Evolutionary conservation across 2,329 filamentous ascomycete genomes (phyloP), one percentile per base, ranked within the genome.

Genomic region (Nemania bipapillata): DNA sequence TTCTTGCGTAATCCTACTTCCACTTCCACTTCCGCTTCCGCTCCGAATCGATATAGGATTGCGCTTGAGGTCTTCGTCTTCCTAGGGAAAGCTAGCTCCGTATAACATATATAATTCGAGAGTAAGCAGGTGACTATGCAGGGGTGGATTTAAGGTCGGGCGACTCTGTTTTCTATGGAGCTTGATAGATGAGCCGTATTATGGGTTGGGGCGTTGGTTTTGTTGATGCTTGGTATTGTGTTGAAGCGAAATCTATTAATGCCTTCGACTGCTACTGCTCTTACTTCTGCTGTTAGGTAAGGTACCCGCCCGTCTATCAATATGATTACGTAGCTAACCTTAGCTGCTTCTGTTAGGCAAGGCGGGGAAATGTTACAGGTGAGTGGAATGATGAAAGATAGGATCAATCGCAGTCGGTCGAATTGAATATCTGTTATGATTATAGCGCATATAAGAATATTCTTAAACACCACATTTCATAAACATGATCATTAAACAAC

Each of bases 251-350:
- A 37, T 30, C 3, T 7, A 32, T 15, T 40, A 32, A 4, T 32
- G 30, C 30, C 30, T 32, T 9, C 9, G 30, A 32, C 15, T 40
- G 37, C 37, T 40, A 40, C 37, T 15, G n/a, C n/a, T n/a, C n/a
- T n/a, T n/a, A n/a, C n/a, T n/a, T n/a, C n/a, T n/a, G n/a, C n/a
- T n/a, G n/a, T n/a, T n/a, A n/a, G n/a, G n/a, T 40, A 40, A 15
- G 11, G 11, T n/a, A 17, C 17, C 37, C 11, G 11, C 17, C 11
- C 24, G 9, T 9, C 9, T 32, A 32, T 32, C 30, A 55, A 35
- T 45, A 65, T 22, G 30, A 54, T 50, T 62, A 66, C 63, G 56
- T 62, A 65, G 55, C 47, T 59, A 60, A 40, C 37, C 37, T 40
- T 40, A 40, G 11, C 37, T 40, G 5, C 30, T 15, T 12, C 11